Percentiles rank a stretch among this genome's conserved stretches.
Evolutionary conservation across 2,329 filamentous ascomycete species (phyloP).

Genomic region (Venturia carpophila): DNA sequence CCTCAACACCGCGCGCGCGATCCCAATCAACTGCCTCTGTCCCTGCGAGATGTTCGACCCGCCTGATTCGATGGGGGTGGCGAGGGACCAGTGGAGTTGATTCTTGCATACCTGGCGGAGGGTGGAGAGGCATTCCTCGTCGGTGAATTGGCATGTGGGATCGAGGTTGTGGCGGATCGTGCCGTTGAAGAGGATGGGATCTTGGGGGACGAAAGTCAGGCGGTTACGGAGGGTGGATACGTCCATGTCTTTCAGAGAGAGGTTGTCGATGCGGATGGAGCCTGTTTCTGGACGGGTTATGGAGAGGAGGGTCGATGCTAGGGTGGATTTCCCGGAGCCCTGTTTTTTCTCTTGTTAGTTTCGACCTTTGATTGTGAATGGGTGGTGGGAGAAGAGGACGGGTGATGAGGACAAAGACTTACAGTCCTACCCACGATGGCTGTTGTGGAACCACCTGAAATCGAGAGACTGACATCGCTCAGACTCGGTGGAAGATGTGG

Average conservation of each 20-base stretch:
- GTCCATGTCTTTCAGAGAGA: constrained; percentile 52
- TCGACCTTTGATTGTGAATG: too few relatives aligned
- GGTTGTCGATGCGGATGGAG: constrained; percentile 50
- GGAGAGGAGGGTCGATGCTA: constrained; percentile 52
- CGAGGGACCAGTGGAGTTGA: constrained; percentile 50
- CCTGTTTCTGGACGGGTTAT: constrained; percentile 46
- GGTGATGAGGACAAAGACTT: not conserved
- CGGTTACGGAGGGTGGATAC: constrained; percentile 52
- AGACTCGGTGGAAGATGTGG: constrained; percentile 68
- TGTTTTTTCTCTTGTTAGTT: too few relatives aligned
- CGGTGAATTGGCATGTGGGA: constrained; percentile 49
- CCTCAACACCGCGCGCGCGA: constrained; percentile 53
- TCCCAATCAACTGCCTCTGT: constrained; percentile 56
- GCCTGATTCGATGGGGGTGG: constrained; percentile 50
- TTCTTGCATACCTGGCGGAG: constrained; percentile 48
- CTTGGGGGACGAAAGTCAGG: constrained; percentile 59
- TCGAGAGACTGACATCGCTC: constrained; percentile 58
- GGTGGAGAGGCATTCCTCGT: constrained; percentile 46
- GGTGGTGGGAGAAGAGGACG: too few relatives aligned
- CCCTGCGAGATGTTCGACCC: constrained; percentile 57
- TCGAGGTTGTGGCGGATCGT: constrained; percentile 56
- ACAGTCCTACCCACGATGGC: constrained; percentile 75
- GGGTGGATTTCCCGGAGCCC: constrained; percentile 62
- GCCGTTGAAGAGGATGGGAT: constrained; percentile 57
- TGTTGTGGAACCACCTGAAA: constrained; percentile 69